Percentiles rank a stretch among this genome's conserved stretches.
These are phyloP conservation scores for Penicillium occitanis DNA, from an alignment of 2,329 filamentous ascomycete genomes.

Conservation along the genomic window DNA sequence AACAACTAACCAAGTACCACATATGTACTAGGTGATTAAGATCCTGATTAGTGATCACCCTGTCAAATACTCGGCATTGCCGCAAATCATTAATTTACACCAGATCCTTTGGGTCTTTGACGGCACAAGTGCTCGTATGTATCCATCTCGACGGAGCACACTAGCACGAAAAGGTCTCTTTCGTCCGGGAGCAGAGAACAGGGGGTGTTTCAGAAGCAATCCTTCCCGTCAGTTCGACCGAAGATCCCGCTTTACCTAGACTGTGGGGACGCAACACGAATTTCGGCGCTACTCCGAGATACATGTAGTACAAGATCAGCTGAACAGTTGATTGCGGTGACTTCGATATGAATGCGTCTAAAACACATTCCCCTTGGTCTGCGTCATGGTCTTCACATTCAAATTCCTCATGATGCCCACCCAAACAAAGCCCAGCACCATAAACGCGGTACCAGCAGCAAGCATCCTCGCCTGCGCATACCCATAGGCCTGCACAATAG, in stretches of 20 bases:
- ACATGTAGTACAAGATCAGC: no score
- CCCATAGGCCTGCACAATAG: conserved; percentile 47
- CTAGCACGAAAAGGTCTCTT: neutral
- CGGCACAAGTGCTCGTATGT: neutral
- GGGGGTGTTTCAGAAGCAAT: conserved; percentile 1
- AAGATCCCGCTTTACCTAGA: neutral
- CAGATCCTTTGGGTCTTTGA: neutral
- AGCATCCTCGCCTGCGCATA: conserved; percentile 45
- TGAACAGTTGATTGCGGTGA: neutral
- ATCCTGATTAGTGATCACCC: neutral
- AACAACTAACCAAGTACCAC: neutral
- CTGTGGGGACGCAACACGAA: neutral
- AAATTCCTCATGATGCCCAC: conserved; percentile 9
- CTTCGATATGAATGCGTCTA: neutral
- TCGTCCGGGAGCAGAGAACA: neutral
- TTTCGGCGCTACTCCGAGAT: neutral
- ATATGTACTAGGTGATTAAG: neutral
- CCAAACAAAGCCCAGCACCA: conserved; percentile 22
- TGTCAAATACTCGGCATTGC: neutral
- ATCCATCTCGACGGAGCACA: neutral
- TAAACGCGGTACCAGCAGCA: conserved; percentile 30
- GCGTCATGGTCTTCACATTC: neutral
- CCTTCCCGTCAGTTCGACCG: conserved; percentile 6
- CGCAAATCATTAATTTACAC: neutral
- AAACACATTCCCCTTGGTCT: neutral